Percentiles rank a stretch among this genome's conserved stretches.
phyloP scores from a whole-genome alignment of 2,329 filamentous ascomycete species.

The Calonectria hawksworthii region DNA sequence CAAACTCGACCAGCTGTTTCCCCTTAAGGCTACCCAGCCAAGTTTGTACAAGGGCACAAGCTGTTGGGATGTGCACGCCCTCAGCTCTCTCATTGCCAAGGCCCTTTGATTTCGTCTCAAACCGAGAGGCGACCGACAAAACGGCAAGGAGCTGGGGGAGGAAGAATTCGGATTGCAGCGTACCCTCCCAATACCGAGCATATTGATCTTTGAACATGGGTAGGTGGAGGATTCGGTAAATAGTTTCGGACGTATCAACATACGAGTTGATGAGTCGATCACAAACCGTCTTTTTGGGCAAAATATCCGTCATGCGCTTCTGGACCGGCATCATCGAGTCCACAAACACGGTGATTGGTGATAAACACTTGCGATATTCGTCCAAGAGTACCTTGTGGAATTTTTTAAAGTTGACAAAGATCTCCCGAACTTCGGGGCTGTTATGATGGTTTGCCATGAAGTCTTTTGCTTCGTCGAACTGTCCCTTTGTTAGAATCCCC shows the following conservation, averaged over 20 bases:
- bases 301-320: conserved; percentile 70
- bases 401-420: conserved; percentile 61
- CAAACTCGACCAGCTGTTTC: conserved; percentile 66
- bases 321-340: conserved; percentile 71
- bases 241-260: conserved; percentile 64
- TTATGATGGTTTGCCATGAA: conserved; percentile 61
- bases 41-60: conserved; percentile 66
- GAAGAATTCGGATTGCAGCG: conserved; percentile 62
- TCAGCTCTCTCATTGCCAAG: conserved; percentile 65
- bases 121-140: conserved; percentile 67
- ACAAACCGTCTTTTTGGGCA: conserved; percentile 65
- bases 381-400: conserved; percentile 64
- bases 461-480: conserved; percentile 69
- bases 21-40: conserved; percentile 68
- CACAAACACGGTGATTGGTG: conserved; percentile 69
- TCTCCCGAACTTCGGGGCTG: conserved; percentile 56
- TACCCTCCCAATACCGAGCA: conserved; percentile 65
- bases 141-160: conserved; percentile 67
- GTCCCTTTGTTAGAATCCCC: conserved; percentile 15
- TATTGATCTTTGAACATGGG: conserved; percentile 67
- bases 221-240: conserved; percentile 67
- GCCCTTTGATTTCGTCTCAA: conserved; percentile 64
- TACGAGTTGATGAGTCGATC: conserved; percentile 65
- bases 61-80: conserved; percentile 70
- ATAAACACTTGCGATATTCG: conserved; percentile 60